These are phyloP conservation scores for Talaromyces proteolyticus DNA, from an alignment of 495 filamentous ascomycete genomes.

Conservation along the genomic window DNA sequence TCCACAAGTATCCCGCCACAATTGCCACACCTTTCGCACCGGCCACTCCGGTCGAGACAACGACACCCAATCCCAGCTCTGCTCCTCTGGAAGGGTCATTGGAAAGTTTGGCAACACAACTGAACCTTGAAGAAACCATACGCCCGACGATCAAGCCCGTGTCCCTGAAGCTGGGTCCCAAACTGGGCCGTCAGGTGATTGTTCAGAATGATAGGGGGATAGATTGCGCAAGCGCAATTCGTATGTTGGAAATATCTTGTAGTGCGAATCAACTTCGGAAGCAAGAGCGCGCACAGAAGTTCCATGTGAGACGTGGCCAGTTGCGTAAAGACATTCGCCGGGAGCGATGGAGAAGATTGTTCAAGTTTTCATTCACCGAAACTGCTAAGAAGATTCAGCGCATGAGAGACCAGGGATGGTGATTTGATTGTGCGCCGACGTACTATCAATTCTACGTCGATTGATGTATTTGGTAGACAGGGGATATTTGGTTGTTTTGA, in stretches of 20 bases:
- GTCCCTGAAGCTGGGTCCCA: constrained; percentile 32
- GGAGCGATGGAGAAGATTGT: constrained; percentile 35
- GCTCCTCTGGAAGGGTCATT: neutral
- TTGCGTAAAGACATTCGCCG: constrained; percentile 27
- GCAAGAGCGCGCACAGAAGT: constrained; percentile 22
- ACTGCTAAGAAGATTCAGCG: constrained; percentile 37
- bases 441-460: too few species aligned
- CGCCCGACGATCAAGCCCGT: constrained; percentile 9
- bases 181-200: constrained; percentile 31
- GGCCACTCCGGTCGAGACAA: too few species aligned
- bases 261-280: constrained; percentile 21
- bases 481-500: too few species aligned
- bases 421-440: constrained; percentile 7
- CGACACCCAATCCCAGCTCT: too few species aligned
- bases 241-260: constrained; percentile 17
- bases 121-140: neutral
- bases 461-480: too few species aligned
- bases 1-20: too few species aligned
- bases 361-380: constrained; percentile 34
- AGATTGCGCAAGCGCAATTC: constrained; percentile 25
- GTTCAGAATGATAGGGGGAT: constrained; percentile 30
- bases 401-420: constrained; percentile 44
- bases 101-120: constrained; percentile 8
- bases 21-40: too few species aligned
- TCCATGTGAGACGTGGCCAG: constrained; percentile 33